Conservation (phyloP, 352 stramenopile species). For the Nothophytophthora sp. region DNA sequence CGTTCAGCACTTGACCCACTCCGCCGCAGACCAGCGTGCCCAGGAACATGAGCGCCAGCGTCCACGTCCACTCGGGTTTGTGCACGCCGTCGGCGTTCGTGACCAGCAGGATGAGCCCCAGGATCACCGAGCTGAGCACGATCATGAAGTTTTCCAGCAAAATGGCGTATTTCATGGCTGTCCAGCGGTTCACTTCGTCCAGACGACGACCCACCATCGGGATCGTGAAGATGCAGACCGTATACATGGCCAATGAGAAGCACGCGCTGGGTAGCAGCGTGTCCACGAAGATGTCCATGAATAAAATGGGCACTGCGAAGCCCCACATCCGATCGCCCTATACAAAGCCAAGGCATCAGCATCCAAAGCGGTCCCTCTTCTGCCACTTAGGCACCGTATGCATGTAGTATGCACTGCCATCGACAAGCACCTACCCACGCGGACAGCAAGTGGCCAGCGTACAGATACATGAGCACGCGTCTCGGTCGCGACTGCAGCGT, state of each 20-base stretch:
- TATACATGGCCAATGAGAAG: conserved; percentile 78
- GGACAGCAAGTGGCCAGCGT: conserved; percentile 73
- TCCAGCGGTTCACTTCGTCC: conserved; percentile 70
- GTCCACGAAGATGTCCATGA: conserved; percentile 87
- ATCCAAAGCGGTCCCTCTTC: too few species aligned
- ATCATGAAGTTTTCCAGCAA: conserved; percentile 82
- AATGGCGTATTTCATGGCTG: conserved; percentile 69
- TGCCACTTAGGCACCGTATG: too few species aligned
- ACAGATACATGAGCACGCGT: conserved; percentile 69
- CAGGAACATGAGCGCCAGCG: conserved; percentile 46
- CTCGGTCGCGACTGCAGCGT: conserved; percentile 15
- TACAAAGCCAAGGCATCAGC: background rate
- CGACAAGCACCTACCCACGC: conserved; percentile 77
- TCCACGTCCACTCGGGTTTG: conserved; percentile 55
- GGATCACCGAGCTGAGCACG: conserved; percentile 57
- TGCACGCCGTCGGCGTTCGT: conserved; percentile 61
- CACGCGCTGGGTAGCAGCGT: conserved; percentile 74
- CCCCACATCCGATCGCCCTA: conserved; percentile 82
- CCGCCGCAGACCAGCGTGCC: conserved; percentile 65
- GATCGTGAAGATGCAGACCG: conserved; percentile 71
- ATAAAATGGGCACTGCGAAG: conserved; percentile 79
- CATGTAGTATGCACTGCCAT: too few species aligned
- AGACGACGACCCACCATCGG: conserved; percentile 63
- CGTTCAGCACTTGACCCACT: conserved; percentile 73
- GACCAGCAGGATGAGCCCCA: conserved; percentile 64